phyloP scores from a whole-genome alignment of 768 basidiomycete genomes.

The Hygrocybe punicea region DNA sequence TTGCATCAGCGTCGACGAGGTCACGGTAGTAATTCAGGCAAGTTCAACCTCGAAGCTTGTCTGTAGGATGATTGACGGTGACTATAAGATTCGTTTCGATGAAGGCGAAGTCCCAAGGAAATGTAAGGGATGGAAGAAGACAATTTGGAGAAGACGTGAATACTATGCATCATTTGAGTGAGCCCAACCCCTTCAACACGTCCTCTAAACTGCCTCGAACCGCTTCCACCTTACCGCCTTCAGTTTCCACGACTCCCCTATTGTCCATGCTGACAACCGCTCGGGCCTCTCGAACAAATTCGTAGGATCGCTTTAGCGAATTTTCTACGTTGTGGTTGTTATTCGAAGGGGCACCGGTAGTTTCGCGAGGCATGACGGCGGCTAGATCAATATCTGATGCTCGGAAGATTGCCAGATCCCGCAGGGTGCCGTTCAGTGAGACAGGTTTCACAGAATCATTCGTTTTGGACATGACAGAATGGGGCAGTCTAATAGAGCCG shows the following conservation, averaged over 20 bases:
- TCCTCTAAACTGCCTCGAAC: constrained; percentile 56
- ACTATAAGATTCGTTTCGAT: too few relatives aligned
- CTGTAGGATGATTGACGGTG: too few relatives aligned
- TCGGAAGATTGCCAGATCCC: constrained; percentile 69
- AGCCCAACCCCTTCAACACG: constrained; percentile 36
- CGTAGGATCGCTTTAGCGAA: constrained; percentile 52
- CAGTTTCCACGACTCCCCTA: constrained; percentile 48
- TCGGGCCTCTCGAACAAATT: constrained; percentile 57
- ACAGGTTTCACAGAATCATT: constrained; percentile 41
- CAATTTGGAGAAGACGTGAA: too few relatives aligned
- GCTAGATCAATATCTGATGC: constrained; percentile 47
- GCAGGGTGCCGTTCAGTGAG: constrained; percentile 56
- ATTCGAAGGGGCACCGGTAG: background rate
- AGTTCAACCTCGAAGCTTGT: too few relatives aligned
- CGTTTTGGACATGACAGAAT: background rate
- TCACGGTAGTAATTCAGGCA: too few relatives aligned
- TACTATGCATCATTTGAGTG: too few relatives aligned
- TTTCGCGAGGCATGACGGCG: constrained; percentile 19
- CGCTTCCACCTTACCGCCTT: constrained; percentile 54
- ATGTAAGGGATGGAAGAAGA: too few relatives aligned
- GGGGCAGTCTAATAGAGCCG: background rate
- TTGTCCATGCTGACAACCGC: constrained; percentile 53
- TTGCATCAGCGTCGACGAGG: too few relatives aligned
- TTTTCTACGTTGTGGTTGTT: constrained; percentile 30
- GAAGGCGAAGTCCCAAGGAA: too few relatives aligned